Conservation (phyloP, 441 rosid species). For the Heliophila coronopifolia region DNA sequence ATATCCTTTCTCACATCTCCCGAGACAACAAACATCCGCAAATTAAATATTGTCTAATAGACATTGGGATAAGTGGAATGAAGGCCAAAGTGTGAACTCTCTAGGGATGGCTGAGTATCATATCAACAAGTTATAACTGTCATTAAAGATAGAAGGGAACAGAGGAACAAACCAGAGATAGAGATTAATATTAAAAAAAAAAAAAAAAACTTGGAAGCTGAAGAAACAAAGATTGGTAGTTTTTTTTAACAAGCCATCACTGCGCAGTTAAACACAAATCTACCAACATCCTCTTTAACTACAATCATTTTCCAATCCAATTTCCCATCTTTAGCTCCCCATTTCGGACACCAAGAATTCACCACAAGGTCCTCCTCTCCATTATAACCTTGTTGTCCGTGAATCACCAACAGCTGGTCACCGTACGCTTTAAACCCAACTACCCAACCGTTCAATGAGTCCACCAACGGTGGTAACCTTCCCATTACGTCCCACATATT, state of each 20-base stretch:
- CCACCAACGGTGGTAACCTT: constrained; percentile 48
- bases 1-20: constrained; percentile 45
- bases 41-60: constrained; percentile 64
- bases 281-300: constrained; percentile 47
- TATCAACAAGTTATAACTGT: too few relatives aligned
- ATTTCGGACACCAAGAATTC: constrained; percentile 50
- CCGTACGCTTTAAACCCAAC: constrained; percentile 56
- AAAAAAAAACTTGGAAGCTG: not conserved
- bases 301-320: constrained; percentile 56
- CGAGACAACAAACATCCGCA: constrained; percentile 50
- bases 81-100: constrained; percentile 53
- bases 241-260: constrained; percentile 44
- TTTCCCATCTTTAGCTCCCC: constrained; percentile 38
- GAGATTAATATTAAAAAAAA: not conserved
- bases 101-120: constrained; percentile 58
- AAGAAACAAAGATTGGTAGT: constrained; percentile 17
- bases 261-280: constrained; percentile 56
- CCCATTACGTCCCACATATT: constrained; percentile 50
- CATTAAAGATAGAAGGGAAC: not conserved
- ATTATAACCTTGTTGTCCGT: constrained; percentile 45
- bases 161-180: constrained; percentile 6
- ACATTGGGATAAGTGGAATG: constrained; percentile 77
- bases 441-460: constrained; percentile 54
- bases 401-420: constrained; percentile 38
- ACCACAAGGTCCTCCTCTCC: constrained; percentile 48